Evolutionary conservation across 108 stramenopile species (phyloP).

Genomic region (Mediolabrus comicus): DNA sequence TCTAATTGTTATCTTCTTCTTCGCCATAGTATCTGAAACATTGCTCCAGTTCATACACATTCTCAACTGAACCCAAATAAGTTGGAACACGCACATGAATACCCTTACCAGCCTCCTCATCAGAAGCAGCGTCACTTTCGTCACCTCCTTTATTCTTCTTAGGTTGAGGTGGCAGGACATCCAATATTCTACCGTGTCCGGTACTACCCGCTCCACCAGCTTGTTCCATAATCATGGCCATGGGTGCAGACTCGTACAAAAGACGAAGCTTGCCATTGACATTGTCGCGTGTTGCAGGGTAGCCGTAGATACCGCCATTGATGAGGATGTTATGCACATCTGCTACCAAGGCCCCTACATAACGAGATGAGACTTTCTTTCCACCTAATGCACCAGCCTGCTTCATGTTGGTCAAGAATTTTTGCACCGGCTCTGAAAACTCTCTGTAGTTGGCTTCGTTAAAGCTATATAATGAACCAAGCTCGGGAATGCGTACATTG

Average conservation of each 20-base stretch:
- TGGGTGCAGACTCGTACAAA: conserved; percentile 93
- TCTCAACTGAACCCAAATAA: conserved; percentile 82
- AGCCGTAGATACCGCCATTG: conserved; percentile 98
- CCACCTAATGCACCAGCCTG: conserved; percentile 44
- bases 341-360: conserved; percentile 97
- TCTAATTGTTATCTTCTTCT: conserved; percentile 25
- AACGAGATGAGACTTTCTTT: conserved; percentile 60
- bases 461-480: conserved; percentile 91
- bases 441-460: conserved; percentile 96
- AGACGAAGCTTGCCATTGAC: conserved; percentile 88
- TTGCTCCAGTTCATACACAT: conserved; percentile 89
- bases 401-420: conserved; percentile 67
- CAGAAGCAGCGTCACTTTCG: background rate
- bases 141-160: background rate
- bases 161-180: conserved; percentile 64
- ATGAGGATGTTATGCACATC: conserved; percentile 99
- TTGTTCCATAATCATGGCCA: conserved; percentile 98
- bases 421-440: conserved; percentile 75
- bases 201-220: conserved; percentile 96
- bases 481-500: conserved; percentile 88
- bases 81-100: conserved; percentile 93
- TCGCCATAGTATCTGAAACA: conserved; percentile 78
- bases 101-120: conserved; percentile 30
- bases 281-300: conserved; percentile 88
- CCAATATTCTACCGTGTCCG: conserved; percentile 82